Evolutionary conservation across 176 grass and related monocot species (phyloP), one percentile per base, ranked within the genome.

Genomic region (Hsuehochloa calcarea): DNA sequence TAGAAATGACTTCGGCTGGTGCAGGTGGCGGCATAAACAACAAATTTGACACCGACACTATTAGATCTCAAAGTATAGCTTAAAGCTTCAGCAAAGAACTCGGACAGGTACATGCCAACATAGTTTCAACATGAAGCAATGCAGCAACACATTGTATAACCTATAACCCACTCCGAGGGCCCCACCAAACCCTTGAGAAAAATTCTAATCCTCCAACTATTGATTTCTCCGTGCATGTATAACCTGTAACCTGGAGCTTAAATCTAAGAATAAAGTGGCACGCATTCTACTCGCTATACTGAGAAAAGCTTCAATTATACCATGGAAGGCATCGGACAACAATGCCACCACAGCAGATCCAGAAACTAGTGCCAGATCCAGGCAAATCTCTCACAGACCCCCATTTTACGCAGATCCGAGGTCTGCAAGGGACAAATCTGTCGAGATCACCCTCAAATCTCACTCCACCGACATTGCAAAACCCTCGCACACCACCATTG

Each of bases 31-130:
- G 61, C 82, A 75, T 87, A 82, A 87, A 85, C 73, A 85, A 87
- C 9, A 46, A 9, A 41, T 12, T 75, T 16, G 43, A 41, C 61
- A 75, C 85, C 78, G 62, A 87, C 85, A 87, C 43, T n/a, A 75
- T n/a, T 75, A 87, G 61, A 82, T 81, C 70, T 82, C 70, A 41
- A 73, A 72, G 80, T 49, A 87, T 79, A 66, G 37, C 37, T 79
- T 89, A 38, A 66, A 87, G 78, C 78, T 47, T 76, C 38, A 58
- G 85, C 85, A 87, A 87, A 82, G 85, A 85, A 85, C 64, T 85
- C 58, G 61, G 83, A 78, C 86, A 87, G 63, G 79, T 79, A 89
- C 49, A 15, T 54, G 76, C 62, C 87, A 89, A 73, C 82, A 51
- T 59, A 75, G 65, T 80, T 61, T 85, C 49, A 80, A 85, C 76